A percentile compares a stretch with the other conserved stretches of the same genome.
Evolutionary conservation across 495 filamentous ascomycete species (phyloP).

Genomic region (Schizothecium vesticola): DNA sequence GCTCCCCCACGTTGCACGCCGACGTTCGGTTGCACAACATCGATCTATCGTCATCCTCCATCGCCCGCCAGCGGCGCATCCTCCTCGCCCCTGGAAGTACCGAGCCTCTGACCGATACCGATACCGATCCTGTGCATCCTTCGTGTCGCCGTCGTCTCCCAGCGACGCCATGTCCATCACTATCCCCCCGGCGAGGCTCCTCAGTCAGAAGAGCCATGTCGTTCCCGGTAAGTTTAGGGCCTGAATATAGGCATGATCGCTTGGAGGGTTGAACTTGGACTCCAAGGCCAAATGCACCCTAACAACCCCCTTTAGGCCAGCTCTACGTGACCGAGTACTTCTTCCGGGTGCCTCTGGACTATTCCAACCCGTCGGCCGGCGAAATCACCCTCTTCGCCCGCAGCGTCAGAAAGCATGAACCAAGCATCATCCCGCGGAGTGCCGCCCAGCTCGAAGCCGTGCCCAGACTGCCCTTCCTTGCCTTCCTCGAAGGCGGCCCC

Average conservation of each 20-base stretch:
- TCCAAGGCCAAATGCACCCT: background rate
- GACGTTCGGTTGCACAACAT: background rate
- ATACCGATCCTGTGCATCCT: background rate
- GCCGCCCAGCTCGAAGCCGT: slow-evolving; percentile 35
- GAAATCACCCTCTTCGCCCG: slow-evolving; percentile 71
- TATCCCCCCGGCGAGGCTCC: slow-evolving; percentile 16
- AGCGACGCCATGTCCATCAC: slow-evolving; percentile 8
- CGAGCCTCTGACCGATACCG: background rate
- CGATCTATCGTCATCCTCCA: background rate
- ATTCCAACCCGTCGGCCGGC: slow-evolving; percentile 56
- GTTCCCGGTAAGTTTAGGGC: slow-evolving; percentile 19
- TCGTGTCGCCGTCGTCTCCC: background rate
- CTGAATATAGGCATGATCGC: background rate
- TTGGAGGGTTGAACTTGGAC: background rate
- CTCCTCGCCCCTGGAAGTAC: background rate
- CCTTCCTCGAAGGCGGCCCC: slow-evolving; percentile 69
- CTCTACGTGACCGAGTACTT: slow-evolving; percentile 72
- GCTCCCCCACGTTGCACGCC: background rate
- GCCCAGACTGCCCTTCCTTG: slow-evolving; percentile 46
- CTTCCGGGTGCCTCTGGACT: slow-evolving; percentile 79
- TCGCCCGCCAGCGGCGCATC: background rate
- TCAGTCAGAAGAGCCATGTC: slow-evolving; percentile 20
- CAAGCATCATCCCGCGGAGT: slow-evolving; percentile 44
- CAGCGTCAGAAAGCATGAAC: slow-evolving; percentile 58
- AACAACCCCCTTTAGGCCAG: slow-evolving; percentile 49